Conservation (phyloP, 2,329 filamentous ascomycete genomes). For the Botrytis hyacinthi region DNA sequence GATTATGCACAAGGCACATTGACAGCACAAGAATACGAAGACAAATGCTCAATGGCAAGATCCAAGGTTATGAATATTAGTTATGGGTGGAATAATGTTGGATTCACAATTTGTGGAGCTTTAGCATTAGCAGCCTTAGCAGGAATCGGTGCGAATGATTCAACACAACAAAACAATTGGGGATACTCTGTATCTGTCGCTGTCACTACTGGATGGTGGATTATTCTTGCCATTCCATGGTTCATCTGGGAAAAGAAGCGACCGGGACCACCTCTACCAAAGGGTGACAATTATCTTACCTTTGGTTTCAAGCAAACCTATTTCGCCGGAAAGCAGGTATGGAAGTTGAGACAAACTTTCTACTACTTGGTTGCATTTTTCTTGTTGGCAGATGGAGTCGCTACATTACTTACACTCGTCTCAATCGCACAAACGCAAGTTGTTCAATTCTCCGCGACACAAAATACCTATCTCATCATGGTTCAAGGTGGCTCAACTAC, state of each 20-base stretch:
- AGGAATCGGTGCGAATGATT: slow-evolving; percentile 34
- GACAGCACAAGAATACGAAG: slow-evolving; percentile 32
- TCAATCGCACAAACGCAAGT: slow-evolving; percentile 36
- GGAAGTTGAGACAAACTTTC: slow-evolving; percentile 37
- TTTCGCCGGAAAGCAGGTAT: slow-evolving; percentile 34
- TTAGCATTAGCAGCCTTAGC: slow-evolving; percentile 34
- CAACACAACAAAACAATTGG: slow-evolving; percentile 34
- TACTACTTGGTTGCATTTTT: slow-evolving; percentile 37
- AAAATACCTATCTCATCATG: slow-evolving; percentile 36
- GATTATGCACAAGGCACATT: slow-evolving; percentile 30
- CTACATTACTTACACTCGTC: slow-evolving; percentile 33
- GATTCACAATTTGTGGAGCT: slow-evolving; percentile 34
- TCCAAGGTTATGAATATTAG: slow-evolving; percentile 39
- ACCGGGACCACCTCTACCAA: slow-evolving; percentile 35
- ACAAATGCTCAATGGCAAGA: slow-evolving; percentile 34
- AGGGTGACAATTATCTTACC: slow-evolving; percentile 35
- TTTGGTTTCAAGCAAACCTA: slow-evolving; percentile 37
- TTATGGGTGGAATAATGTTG: slow-evolving; percentile 37
- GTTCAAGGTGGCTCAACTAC: slow-evolving; percentile 34
- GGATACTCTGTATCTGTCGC: slow-evolving; percentile 37
- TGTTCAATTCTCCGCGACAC: slow-evolving; percentile 34
- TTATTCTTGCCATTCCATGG: slow-evolving; percentile 37
- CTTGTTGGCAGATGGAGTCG: slow-evolving; percentile 36
- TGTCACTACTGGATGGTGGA: slow-evolving; percentile 37
- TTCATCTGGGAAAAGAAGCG: slow-evolving; percentile 38